A percentile compares a stretch with the other conserved stretches of the same genome.
Evolutionary conservation across 2,329 filamentous ascomycete species (phyloP).

Genomic region (Aspergillus floridensis): DNA sequence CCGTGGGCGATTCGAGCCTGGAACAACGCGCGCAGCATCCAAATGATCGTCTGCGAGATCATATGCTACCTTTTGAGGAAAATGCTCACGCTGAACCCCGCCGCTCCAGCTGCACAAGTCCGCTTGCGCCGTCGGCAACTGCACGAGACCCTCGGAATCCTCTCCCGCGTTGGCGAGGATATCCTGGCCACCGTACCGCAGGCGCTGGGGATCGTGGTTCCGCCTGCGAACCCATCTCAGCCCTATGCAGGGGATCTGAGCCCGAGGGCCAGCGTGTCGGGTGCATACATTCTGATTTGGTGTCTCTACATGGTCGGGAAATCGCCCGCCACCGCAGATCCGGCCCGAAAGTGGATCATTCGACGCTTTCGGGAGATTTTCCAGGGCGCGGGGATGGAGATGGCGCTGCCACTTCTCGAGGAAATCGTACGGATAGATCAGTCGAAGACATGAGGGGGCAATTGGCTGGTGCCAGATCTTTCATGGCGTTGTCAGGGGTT

Average conservation of each 20-base stretch:
- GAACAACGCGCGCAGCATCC: conserved; percentile 21
- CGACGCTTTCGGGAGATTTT: conserved; percentile 13
- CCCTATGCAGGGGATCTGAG: neutral
- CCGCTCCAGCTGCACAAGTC: neutral
- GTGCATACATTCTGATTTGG: conserved; percentile 19
- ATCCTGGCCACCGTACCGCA: conserved; percentile 24
- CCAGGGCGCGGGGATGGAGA: conserved; percentile 5
- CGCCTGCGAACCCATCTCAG: neutral
- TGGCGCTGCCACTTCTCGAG: conserved; percentile 15
- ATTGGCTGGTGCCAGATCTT: too few relatives aligned
- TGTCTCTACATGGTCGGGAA: conserved; percentile 17
- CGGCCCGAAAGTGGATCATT: conserved; percentile 18
- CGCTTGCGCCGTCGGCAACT: conserved; percentile 1
- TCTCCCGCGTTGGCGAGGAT: conserved; percentile 16
- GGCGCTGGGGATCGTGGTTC: conserved; percentile 14
- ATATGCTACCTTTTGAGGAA: conserved; percentile 15
- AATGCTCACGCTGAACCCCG: conserved; percentile 8
- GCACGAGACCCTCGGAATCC: conserved; percentile 10
- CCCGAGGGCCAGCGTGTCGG: conserved; percentile 9
- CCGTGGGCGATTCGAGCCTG: conserved; percentile 22
- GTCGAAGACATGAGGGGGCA: too few relatives aligned
- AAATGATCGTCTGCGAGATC: conserved; percentile 22
- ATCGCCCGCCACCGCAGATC: neutral
- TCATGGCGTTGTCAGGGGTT: too few relatives aligned
- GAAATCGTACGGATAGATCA: conserved; percentile 13